These are phyloP conservation scores for Aspergillus sp. DNA, from an alignment of 2,329 filamentous ascomycete species.

Conservation along the genomic window DNA sequence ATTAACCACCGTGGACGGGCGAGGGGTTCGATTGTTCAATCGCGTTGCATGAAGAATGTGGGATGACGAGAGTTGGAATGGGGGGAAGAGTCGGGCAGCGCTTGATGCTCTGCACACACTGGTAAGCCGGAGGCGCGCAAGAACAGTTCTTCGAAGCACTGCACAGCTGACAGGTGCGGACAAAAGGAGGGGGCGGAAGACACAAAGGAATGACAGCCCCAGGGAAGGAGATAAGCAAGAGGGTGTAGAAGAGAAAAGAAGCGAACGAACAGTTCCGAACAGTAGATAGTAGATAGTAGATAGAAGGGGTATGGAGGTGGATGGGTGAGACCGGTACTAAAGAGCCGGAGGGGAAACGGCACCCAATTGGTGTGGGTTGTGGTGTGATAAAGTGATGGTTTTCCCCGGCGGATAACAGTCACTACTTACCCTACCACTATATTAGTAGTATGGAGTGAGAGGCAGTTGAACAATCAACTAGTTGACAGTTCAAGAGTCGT, in stretches of 20 bases:
- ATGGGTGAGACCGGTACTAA: not conserved
- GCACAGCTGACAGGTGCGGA: slow-evolving; percentile 1
- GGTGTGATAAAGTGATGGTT: not conserved
- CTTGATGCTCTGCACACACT: slow-evolving; percentile 6
- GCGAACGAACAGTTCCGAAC: slow-evolving; percentile 16
- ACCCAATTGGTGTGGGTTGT: not conserved
- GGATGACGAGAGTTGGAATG: not conserved
- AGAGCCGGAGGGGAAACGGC: not conserved
- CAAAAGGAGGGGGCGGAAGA: slow-evolving; percentile 16
- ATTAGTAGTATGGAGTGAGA: not conserved
- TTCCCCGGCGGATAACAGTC: not conserved
- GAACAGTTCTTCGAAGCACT: not conserved
- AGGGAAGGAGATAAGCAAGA: slow-evolving; percentile 10
- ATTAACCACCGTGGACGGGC: slow-evolving; percentile 12
- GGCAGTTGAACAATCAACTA: not conserved
- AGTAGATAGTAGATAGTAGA: slow-evolving; percentile 12
- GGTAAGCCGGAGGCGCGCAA: slow-evolving; percentile 11
- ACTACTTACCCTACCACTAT: not conserved
- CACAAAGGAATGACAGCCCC: slow-evolving; percentile 25
- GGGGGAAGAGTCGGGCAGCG: not conserved
- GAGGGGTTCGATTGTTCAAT: slow-evolving; percentile 10
- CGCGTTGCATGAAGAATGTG: slow-evolving; percentile 13
- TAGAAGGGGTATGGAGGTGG: slow-evolving; percentile 10
- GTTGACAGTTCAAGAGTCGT: not conserved
- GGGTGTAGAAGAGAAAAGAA: slow-evolving; percentile 5